Evolutionary conservation across 2,329 filamentous ascomycete genomes (phyloP).

Genomic region (Incumbomyces delicatus): DNA sequence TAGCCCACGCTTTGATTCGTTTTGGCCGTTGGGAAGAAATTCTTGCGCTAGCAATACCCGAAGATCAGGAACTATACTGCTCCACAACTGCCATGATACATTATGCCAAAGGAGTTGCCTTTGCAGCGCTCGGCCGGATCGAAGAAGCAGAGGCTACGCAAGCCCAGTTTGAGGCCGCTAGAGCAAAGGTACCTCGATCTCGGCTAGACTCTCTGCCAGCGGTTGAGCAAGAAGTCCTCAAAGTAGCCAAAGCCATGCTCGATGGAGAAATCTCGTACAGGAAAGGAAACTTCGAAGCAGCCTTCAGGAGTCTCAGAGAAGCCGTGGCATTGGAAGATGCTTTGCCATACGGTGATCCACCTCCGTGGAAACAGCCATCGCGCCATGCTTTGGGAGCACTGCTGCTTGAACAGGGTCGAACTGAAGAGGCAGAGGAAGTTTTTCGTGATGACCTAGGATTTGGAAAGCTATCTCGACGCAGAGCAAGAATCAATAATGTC

Average conservation of each 20-base stretch:
- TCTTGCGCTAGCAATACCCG: constrained; percentile 8
- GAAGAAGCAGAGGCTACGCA: constrained; percentile 40
- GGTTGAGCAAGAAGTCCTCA: constrained; percentile 29
- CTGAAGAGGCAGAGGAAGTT: constrained; percentile 45
- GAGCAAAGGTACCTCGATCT: constrained; percentile 1
- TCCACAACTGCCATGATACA: neutral
- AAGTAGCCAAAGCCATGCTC: constrained; percentile 55
- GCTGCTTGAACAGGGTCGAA: constrained; percentile 53
- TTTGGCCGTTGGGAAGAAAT: constrained; percentile 16
- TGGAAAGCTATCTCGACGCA: constrained; percentile 51
- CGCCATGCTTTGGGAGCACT: constrained; percentile 62
- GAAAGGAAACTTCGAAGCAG: constrained; percentile 44
- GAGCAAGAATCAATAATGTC: constrained; percentile 62
- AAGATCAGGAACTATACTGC: constrained; percentile 1
- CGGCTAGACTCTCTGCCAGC: neutral
- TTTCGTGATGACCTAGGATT: constrained; percentile 54
- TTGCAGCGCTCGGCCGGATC: constrained; percentile 56
- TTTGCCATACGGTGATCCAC: constrained; percentile 62
- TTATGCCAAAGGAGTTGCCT: constrained; percentile 36
- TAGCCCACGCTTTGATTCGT: constrained; percentile 12
- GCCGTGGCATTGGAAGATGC: constrained; percentile 52
- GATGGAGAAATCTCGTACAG: constrained; percentile 67
- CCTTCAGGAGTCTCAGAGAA: constrained; percentile 49
- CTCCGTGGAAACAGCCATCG: constrained; percentile 70
- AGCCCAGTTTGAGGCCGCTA: neutral